Evolutionary conservation across 2,329 filamentous ascomycete genomes (phyloP).

Genomic region (Blastomyces parvus): DNA sequence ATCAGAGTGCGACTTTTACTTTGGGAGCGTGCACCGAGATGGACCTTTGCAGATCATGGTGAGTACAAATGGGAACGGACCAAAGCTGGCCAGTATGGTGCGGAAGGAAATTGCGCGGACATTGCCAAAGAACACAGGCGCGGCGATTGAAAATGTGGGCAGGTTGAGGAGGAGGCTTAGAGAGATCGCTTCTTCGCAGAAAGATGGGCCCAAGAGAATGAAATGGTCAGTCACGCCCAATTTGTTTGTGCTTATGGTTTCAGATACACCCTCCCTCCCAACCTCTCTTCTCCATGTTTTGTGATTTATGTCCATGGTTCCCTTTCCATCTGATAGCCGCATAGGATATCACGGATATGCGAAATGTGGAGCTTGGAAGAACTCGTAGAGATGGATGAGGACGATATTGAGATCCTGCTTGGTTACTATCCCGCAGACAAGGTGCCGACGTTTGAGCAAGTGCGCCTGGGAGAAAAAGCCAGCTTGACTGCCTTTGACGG

Average conservation of each 20-base stretch:
- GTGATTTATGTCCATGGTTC: not conserved
- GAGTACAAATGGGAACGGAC: slow-evolving; percentile 93
- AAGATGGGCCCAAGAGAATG: slow-evolving; percentile 81
- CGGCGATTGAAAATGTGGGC: slow-evolving; percentile 78
- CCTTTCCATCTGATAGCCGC: slow-evolving; percentile 7
- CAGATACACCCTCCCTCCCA: not conserved
- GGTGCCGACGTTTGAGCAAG: slow-evolving; percentile 18
- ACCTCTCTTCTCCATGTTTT: not conserved
- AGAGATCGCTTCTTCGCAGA: slow-evolving; percentile 59
- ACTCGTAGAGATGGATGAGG: slow-evolving; percentile 63
- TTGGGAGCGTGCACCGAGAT: slow-evolving; percentile 89
- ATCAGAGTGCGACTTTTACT: slow-evolving; percentile 96
- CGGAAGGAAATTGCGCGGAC: slow-evolving; percentile 67
- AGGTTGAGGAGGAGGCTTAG: slow-evolving; percentile 68
- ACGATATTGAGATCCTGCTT: slow-evolving; percentile 67
- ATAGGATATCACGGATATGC: slow-evolving; percentile 75
- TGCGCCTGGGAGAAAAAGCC: slow-evolving; percentile 14
- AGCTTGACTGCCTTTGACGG: slow-evolving; percentile 19
- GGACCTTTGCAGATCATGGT: slow-evolving; percentile 97
- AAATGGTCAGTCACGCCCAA: slow-evolving; percentile 53
- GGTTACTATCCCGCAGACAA: slow-evolving; percentile 47
- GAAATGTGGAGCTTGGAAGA: slow-evolving; percentile 71
- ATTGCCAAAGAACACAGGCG: slow-evolving; percentile 70
- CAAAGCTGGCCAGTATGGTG: slow-evolving; percentile 78
- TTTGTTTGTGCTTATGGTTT: not conserved